Base-by-base conservation (phyloP, 805 yeast genomes). In the Starmera pachycereana region DNA sequence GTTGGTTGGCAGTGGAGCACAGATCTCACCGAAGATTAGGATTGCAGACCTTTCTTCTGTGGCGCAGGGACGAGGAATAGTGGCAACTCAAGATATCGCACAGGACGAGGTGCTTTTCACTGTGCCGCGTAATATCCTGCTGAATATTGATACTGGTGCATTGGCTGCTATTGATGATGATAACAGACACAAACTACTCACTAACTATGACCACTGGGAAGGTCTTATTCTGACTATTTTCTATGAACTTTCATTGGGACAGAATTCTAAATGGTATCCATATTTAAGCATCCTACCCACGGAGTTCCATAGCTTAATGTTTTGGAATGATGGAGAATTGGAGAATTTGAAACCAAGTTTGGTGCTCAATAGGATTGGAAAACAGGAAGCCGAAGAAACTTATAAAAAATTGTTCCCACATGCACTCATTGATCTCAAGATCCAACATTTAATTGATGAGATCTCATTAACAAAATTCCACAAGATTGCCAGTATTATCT, bases 31-130 rank as follows among this genome's bases (percentile, higher is more conserved):
- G 1, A 79, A 80, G 40, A 63, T 89, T 13, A 48, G 53, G 12
- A 64, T 90, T 6, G 67, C 63, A 3, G 96, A 90, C 58, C 65
- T 74, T 32, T 63, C 95, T 35, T 41, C 47, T 2, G 47, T 57
- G 8, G 61, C 69, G 33, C 87, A 85, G 57, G 97, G 97, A 9
- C 66, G 97, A 29, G 95, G 89, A 5, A 56, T 90, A 8, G 53
- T 78, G 5, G 94, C 96, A 2, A 41, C 47, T 0, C 72, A 72
- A 32, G 78, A 76, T 46, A 82, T 90, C 16, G 54, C 53, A 4
- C 59, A 63, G 37, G 88, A 72, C 40, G 94, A 86, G 42, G 65
- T 65, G 1, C 58, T 90, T 13, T 86, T 89, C 57, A 66, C 72
- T 32, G 69, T 92, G 27, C 90, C 96, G 0, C 62, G 84, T 40